Percentiles rank a stretch among this genome's conserved stretches.
Evolutionary conservation across 257 asterid species (phyloP).

Genomic region (Forsythia viridissima): DNA sequence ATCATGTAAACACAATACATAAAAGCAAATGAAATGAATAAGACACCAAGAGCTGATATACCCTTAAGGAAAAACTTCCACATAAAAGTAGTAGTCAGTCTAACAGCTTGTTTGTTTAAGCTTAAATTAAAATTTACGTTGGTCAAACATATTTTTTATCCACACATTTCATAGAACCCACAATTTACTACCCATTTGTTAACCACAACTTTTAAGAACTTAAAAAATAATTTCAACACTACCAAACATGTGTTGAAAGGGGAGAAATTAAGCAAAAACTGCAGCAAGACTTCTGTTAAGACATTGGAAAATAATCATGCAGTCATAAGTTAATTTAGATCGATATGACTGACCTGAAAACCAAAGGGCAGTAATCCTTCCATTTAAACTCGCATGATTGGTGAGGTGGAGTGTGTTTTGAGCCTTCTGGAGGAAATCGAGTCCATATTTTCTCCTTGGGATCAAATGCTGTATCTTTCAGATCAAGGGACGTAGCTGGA

Average conservation of each 20-base stretch:
- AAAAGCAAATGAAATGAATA: background rate
- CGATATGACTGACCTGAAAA: constrained; percentile 71
- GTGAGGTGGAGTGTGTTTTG: constrained; percentile 92
- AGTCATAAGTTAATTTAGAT: background rate
- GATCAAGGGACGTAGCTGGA: constrained; percentile 64
- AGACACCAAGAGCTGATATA: background rate
- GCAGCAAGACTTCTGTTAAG: background rate
- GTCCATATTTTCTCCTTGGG: constrained; percentile 83
- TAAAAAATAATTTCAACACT: too few species aligned
- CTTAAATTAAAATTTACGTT: too few species aligned
- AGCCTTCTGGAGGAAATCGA: constrained; percentile 79
- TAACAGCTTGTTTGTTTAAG: too few species aligned
- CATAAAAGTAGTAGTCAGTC: background rate
- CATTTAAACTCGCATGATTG: constrained; percentile 86
- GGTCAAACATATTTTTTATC: too few species aligned
- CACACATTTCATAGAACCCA: too few species aligned
- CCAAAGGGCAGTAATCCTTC: constrained; percentile 92
- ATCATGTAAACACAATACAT: background rate
- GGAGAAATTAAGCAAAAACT: background rate
- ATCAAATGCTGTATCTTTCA: constrained; percentile 67
- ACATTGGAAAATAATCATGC: background rate
- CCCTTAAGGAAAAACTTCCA: background rate
- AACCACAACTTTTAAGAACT: too few species aligned
- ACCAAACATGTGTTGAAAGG: background rate
- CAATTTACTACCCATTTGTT: too few species aligned